phyloP scores from a whole-genome alignment of 768 basidiomycete genomes.

The Suillus brevipes region DNA sequence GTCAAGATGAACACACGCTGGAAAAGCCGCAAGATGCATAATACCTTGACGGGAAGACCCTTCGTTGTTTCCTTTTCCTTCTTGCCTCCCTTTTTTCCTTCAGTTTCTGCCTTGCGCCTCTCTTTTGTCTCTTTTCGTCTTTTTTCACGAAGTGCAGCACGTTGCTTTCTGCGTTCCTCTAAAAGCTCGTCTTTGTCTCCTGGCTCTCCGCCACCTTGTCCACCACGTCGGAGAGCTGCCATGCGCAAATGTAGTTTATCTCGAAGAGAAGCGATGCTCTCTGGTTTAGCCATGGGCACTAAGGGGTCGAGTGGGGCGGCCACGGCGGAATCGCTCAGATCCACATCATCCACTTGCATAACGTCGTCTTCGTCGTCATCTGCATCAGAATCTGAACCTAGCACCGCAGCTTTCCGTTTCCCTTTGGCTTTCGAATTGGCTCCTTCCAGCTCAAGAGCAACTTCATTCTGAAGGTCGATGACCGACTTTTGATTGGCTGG shows the following conservation, averaged over 20 bases:
- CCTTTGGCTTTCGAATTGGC: conserved; percentile 35
- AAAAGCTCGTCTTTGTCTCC: conserved; percentile 79
- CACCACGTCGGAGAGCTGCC: conserved; percentile 53
- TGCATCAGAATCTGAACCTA: conserved; percentile 30
- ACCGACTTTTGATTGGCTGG: conserved; percentile 84
- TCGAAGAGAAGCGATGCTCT: conserved; percentile 63
- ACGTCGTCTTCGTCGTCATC: conserved; percentile 19
- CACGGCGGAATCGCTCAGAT: conserved; percentile 25
- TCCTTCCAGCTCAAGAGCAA: conserved; percentile 30
- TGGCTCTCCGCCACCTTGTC: conserved; percentile 44
- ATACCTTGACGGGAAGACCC: conserved; percentile 36
- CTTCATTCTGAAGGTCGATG: conserved; percentile 71
- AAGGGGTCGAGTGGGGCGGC: conserved; percentile 16
- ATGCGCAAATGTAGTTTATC: conserved; percentile 78
- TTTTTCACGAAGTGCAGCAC: conserved; percentile 82
- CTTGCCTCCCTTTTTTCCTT: conserved; percentile 45
- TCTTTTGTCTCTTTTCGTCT: conserved; percentile 85
- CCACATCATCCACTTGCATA: conserved; percentile 36
- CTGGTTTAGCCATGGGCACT: conserved; percentile 64
- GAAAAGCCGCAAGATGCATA: background rate
- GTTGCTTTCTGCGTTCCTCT: conserved; percentile 72
- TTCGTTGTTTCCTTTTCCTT: conserved; percentile 45
- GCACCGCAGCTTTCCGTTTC: conserved; percentile 47
- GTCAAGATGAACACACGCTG: background rate
- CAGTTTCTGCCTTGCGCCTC: conserved; percentile 69